Conservation (phyloP, 2,329 filamentous ascomycete species). For the Ceratocystiopsis brevicomis region DNA sequence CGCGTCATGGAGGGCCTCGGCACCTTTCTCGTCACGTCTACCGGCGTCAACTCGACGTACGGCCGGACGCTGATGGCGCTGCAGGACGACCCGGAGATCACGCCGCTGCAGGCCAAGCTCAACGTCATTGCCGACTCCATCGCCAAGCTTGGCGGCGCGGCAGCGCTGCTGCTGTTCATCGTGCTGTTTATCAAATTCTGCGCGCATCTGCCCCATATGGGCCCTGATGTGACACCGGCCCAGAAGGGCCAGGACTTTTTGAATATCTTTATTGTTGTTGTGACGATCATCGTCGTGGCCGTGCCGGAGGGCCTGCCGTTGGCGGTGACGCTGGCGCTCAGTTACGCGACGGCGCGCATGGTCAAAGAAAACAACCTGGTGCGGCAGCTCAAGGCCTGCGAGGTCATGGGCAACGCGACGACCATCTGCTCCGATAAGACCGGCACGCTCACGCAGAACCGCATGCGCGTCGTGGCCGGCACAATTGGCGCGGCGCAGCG, state of each 20-base stretch:
- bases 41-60: slow-evolving; percentile 54
- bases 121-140: slow-evolving; percentile 61
- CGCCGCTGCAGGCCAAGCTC: slow-evolving; percentile 58
- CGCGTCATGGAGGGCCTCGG: slow-evolving; percentile 63
- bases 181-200: slow-evolving; percentile 76
- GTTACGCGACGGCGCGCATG: slow-evolving; percentile 62
- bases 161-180: slow-evolving; percentile 63
- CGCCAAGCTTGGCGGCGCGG: slow-evolving; percentile 56
- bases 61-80: slow-evolving; percentile 58
- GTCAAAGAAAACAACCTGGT: slow-evolving; percentile 61
- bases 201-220: slow-evolving; percentile 38
- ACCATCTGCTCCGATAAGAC: slow-evolving; percentile 49
- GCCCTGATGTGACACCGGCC: slow-evolving; percentile 34
- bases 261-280: slow-evolving; percentile 58
- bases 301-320: slow-evolving; percentile 62
- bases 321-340: slow-evolving; percentile 58
- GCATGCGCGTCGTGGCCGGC: slow-evolving; percentile 47
- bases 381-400: slow-evolving; percentile 56
- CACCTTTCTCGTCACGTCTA: slow-evolving; percentile 55
- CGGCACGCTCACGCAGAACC: slow-evolving; percentile 47
- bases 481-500: slow-evolving; percentile 35
- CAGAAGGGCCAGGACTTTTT: slow-evolving; percentile 63
- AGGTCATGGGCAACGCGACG: slow-evolving; percentile 56
- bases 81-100: slow-evolving; percentile 56
- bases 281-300: slow-evolving; percentile 64